Percentiles rank a stretch among this genome's conserved stretches.
phyloP scores from a whole-genome alignment of 2,329 filamentous ascomycete species.

The Penicillium paneum region DNA sequence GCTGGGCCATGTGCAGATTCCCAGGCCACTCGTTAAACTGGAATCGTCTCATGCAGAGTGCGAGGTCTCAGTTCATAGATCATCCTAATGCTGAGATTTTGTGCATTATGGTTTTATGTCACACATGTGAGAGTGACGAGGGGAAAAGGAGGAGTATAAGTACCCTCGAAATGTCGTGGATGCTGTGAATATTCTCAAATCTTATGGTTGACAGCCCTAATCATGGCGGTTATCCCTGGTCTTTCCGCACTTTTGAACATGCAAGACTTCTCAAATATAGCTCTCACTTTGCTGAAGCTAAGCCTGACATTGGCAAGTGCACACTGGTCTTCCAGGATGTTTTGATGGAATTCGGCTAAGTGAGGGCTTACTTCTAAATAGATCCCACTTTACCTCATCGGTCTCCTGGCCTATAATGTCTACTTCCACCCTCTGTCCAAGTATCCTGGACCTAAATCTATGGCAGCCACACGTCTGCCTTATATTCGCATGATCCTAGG shows the following conservation, averaged over 20 bases:
- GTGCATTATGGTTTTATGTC: not conserved
- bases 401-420: slow-evolving; percentile 25
- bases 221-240: not conserved
- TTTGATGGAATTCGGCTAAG: not conserved
- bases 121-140: not conserved
- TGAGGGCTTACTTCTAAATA: not conserved
- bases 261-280: not conserved
- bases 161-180: not conserved
- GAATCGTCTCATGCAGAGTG: not conserved
- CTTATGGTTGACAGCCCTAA: not conserved
- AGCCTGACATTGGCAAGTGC: not conserved
- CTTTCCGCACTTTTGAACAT: not conserved
- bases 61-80: not conserved
- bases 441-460: slow-evolving; percentile 28
- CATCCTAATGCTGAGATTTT: not conserved
- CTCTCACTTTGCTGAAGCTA: not conserved
- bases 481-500: slow-evolving; percentile 13
- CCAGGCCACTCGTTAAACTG: not conserved
- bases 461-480: slow-evolving; percentile 23
- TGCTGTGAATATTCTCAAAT: not conserved
- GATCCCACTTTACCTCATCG: slow-evolving; percentile 7
- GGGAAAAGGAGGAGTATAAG: not conserved
- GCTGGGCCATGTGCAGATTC: not conserved
- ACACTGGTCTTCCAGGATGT: not conserved
- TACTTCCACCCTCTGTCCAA: slow-evolving; percentile 30